These are phyloP conservation scores for Xenosphaeropsis pyriputrescens DNA, from an alignment of 2,329 filamentous ascomycete genomes.

Conservation along the genomic window DNA sequence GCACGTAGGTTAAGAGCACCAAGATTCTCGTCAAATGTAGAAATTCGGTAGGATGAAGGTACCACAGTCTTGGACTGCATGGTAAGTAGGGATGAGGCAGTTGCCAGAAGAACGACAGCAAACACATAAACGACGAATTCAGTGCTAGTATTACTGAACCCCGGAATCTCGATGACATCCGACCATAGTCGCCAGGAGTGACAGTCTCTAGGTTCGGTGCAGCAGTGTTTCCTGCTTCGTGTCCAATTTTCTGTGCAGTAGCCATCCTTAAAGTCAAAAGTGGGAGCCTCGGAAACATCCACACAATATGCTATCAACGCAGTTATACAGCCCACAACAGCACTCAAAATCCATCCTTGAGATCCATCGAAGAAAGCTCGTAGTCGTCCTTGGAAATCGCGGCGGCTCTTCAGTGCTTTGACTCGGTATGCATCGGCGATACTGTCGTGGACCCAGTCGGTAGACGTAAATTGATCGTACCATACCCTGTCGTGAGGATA, in stretches of 20 bases:
- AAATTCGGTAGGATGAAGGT: slow-evolving; percentile 72
- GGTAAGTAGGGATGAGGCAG: slow-evolving; percentile 64
- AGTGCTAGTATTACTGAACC: slow-evolving; percentile 36
- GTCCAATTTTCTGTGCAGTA: slow-evolving; percentile 59
- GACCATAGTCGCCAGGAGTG: slow-evolving; percentile 51
- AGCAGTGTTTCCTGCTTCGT: slow-evolving; percentile 29
- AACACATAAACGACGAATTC: slow-evolving; percentile 66
- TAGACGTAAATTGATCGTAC: slow-evolving; percentile 98
- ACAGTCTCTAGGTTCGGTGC: slow-evolving; percentile 36
- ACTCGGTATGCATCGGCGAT: slow-evolving; percentile 88
- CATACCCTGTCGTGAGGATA: slow-evolving; percentile 79
- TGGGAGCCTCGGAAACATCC: slow-evolving; percentile 68
- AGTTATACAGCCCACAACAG: slow-evolving; percentile 74
- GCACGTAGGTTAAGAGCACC: slow-evolving; percentile 42
- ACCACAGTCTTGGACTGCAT: slow-evolving; percentile 88
- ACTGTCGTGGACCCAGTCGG: slow-evolving; percentile 95
- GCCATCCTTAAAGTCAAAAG: slow-evolving; percentile 87
- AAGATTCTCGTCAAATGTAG: slow-evolving; percentile 86
- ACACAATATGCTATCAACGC: slow-evolving; percentile 80
- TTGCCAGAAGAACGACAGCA: slow-evolving; percentile 55
- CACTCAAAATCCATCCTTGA: slow-evolving; percentile 90
- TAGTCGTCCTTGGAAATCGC: slow-evolving; percentile 71
- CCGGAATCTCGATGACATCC: slow-evolving; percentile 14
- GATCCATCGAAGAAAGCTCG: slow-evolving; percentile 67
- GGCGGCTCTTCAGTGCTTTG: slow-evolving; percentile 66